Evolutionary conservation across 129 eudicot species (phyloP).

Genomic region (Saposhnikovia divaricata): DNA sequence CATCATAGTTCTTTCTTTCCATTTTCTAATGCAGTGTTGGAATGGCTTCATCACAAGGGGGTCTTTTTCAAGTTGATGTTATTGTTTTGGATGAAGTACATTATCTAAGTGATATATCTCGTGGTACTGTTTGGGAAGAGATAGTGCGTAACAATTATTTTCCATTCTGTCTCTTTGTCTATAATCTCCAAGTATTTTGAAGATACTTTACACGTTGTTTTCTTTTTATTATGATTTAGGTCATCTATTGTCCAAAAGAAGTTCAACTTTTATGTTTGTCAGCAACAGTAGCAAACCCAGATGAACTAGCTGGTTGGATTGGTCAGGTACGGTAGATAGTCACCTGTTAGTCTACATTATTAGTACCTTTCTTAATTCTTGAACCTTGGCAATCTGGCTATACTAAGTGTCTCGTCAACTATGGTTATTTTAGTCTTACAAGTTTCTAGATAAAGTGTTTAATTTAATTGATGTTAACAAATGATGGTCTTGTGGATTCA

Average conservation of each 20-base stretch:
- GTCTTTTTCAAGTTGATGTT: conserved; percentile 84
- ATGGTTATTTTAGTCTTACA: not conserved
- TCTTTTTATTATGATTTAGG: conserved; percentile 29
- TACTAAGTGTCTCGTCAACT: not conserved
- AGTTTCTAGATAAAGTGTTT: conserved; percentile 1
- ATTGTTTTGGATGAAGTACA: conserved; percentile 99
- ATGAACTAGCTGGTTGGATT: conserved; percentile 98
- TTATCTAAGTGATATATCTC: conserved; percentile 91
- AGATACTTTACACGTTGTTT: conserved; percentile 14
- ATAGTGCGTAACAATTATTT: conserved; percentile 43
- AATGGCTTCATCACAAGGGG: conserved; percentile 65
- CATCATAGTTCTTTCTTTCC: not conserved
- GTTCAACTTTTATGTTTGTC: conserved; percentile 95
- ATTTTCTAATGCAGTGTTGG: conserved; percentile 72
- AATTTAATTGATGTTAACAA: not conserved
- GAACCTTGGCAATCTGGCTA: not conserved
- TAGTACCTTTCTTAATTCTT: not conserved
- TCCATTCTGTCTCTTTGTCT: conserved; percentile 6
- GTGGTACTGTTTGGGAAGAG: conserved; percentile 99
- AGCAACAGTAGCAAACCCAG: conserved; percentile 98
- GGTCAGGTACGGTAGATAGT: conserved; percentile 75
- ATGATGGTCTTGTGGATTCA: not conserved
- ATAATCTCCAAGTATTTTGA: not conserved
- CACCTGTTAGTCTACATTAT: not conserved
- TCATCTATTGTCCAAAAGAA: conserved; percentile 96